Conservation (phyloP, 2,329 filamentous ascomycete genomes). For the Didymella lethalis region DNA sequence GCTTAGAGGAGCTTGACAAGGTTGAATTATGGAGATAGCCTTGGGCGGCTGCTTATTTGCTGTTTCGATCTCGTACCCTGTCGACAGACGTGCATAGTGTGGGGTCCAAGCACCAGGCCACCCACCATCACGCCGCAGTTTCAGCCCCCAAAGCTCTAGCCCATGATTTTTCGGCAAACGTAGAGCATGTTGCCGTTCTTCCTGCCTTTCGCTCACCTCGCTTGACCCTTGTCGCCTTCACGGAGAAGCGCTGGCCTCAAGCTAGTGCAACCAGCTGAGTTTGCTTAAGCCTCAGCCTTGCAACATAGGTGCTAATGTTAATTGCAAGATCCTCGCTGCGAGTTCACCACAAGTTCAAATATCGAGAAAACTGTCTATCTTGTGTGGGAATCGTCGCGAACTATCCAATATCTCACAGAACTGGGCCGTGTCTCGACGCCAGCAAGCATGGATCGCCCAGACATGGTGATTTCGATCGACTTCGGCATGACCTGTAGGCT, state of each 20-base stretch:
- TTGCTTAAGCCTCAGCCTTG: constrained; percentile 1
- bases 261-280: background rate
- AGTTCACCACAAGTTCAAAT: background rate
- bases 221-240: background rate
- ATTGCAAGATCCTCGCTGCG: background rate
- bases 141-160: background rate
- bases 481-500: constrained; percentile 49
- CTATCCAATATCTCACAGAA: background rate
- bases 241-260: background rate
- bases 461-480: constrained; percentile 47
- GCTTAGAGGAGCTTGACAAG: background rate
- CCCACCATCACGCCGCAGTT: background rate
- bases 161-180: background rate
- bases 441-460: constrained; percentile 25
- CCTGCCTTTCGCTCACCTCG: background rate
- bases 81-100: background rate
- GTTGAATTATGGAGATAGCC: background rate
- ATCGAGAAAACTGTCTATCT: background rate
- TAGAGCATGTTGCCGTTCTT: background rate
- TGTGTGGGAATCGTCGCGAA: background rate
- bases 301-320: no score
- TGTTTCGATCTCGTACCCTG: background rate
- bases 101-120: background rate
- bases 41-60: constrained; percentile 7
- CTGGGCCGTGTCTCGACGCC: background rate